Evolutionary conservation across 2,329 filamentous ascomycete genomes (phyloP).

Genomic region (Lachnum nothofagi): DNA sequence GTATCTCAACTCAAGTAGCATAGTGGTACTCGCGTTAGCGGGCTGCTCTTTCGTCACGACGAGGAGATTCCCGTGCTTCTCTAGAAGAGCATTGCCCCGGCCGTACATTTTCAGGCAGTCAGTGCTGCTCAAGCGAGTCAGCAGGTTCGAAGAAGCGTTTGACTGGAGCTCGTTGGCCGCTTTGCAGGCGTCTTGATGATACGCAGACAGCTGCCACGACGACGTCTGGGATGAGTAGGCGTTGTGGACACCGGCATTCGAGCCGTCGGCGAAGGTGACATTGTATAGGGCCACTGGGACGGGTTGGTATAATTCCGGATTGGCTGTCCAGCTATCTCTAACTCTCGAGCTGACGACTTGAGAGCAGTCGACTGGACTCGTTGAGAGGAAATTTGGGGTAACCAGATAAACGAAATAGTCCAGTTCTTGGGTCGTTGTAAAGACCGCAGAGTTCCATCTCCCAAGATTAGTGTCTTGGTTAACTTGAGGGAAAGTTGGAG

Average conservation of each 20-base stretch:
- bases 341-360: constrained; percentile 2
- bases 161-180: constrained; percentile 5
- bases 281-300: no score
- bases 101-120: constrained; percentile 23
- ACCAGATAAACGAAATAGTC: constrained; percentile 23
- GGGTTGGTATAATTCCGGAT: no score
- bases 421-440: constrained; percentile 16
- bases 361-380: constrained; percentile 7
- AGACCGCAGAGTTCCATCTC: constrained; percentile 23
- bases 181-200: constrained; percentile 7
- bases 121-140: constrained; percentile 15
- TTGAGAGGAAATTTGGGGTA: constrained; percentile 15
- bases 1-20: constrained; percentile 19
- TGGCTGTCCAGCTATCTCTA: no score
- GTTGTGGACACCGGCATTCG: no score
- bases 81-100: constrained; percentile 7
- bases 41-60: constrained; percentile 19
- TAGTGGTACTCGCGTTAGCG: constrained; percentile 8
- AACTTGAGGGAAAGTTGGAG: neutral
- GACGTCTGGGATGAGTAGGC: no score
- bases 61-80: constrained; percentile 17
- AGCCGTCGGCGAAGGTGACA: no score
- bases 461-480: no score
- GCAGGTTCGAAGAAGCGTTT: constrained; percentile 3
- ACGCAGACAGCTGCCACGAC: no score